A percentile compares a stretch with the other conserved stretches of the same genome.
These are phyloP conservation scores for Boletus vinaceobasis DNA, from an alignment of 768 basidiomycete genomes.

Conservation along the genomic window DNA sequence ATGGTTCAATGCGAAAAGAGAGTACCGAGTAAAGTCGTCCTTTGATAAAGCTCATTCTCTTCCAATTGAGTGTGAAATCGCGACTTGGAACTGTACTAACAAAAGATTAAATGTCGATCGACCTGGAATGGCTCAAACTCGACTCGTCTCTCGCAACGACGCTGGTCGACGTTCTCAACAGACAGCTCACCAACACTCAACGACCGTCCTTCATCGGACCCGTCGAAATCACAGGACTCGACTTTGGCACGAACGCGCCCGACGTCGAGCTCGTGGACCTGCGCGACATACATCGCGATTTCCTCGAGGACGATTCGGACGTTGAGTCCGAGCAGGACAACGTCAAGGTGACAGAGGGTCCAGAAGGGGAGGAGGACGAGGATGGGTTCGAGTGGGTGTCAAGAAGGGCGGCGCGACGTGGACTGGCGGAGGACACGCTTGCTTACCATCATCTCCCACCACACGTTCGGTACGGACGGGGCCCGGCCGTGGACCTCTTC, in stretches of 20 bases:
- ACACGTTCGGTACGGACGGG: slow-evolving; percentile 64
- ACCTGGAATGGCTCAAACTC: slow-evolving; percentile 89
- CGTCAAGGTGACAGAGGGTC: slow-evolving; percentile 49
- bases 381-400: slow-evolving; percentile 84
- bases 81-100: background rate
- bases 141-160: slow-evolving; percentile 65
- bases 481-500: slow-evolving; percentile 56
- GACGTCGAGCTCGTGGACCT: slow-evolving; percentile 90
- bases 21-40: background rate
- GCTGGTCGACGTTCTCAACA: slow-evolving; percentile 75
- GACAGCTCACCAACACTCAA: slow-evolving; percentile 62
- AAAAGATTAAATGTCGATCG: slow-evolving; percentile 74
- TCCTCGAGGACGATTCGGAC: slow-evolving; percentile 70
- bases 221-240: slow-evolving; percentile 78
- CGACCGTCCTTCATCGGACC: slow-evolving; percentile 96
- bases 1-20: background rate
- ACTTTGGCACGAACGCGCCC: slow-evolving; percentile 81
- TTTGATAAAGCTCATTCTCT: background rate
- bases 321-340: slow-evolving; percentile 32
- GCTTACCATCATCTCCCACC: slow-evolving; percentile 72
- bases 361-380: slow-evolving; percentile 61
- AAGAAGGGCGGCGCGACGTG: slow-evolving; percentile 54
- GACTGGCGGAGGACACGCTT: slow-evolving; percentile 47
- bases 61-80: background rate
- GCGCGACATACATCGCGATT: slow-evolving; percentile 91